phyloP scores from a whole-genome alignment of 768 basidiomycete species.

The Suillus americanus region DNA sequence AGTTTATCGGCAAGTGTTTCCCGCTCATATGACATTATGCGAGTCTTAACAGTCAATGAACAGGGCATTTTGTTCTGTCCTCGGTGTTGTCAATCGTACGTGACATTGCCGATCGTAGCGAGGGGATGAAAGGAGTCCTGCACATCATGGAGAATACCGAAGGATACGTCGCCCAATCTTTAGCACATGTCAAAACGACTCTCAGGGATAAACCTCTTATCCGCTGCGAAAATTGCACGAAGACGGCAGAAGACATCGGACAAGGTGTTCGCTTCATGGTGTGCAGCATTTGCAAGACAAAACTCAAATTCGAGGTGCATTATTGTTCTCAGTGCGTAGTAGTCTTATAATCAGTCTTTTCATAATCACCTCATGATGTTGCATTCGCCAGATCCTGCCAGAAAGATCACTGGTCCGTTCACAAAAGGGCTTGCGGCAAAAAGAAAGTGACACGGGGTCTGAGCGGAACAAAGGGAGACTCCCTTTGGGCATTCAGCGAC shows the following conservation, averaged over 20 bases:
- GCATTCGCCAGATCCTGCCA: constrained; percentile 15
- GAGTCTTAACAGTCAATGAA: neutral
- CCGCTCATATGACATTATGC: neutral
- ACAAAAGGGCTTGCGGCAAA: constrained; percentile 21
- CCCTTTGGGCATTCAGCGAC: constrained; percentile 9
- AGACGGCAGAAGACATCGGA: constrained; percentile 16
- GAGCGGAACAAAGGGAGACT: constrained; percentile 18
- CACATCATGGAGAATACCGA: constrained; percentile 1
- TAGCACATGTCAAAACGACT: neutral
- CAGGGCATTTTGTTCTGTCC: constrained; percentile 10
- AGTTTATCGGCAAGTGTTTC: constrained; percentile 17
- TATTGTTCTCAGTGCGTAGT: constrained; percentile 18
- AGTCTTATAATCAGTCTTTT: neutral
- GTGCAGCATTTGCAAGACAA: constrained; percentile 20
- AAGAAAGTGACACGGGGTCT: constrained; percentile 16
- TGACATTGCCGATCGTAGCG: neutral
- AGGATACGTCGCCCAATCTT: neutral
- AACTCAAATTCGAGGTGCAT: constrained; percentile 16
- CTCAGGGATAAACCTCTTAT: constrained; percentile 15
- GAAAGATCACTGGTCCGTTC: constrained; percentile 15
- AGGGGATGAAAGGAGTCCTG: neutral
- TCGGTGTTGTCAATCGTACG: constrained; percentile 2
- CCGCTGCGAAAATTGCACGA: constrained; percentile 21
- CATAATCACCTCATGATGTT: neutral
- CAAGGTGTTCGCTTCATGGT: constrained; percentile 18